These are phyloP conservation scores for Phyllostachys edulis DNA, from an alignment of 176 grass and related monocot genomes.

Conservation along the genomic window DNA sequence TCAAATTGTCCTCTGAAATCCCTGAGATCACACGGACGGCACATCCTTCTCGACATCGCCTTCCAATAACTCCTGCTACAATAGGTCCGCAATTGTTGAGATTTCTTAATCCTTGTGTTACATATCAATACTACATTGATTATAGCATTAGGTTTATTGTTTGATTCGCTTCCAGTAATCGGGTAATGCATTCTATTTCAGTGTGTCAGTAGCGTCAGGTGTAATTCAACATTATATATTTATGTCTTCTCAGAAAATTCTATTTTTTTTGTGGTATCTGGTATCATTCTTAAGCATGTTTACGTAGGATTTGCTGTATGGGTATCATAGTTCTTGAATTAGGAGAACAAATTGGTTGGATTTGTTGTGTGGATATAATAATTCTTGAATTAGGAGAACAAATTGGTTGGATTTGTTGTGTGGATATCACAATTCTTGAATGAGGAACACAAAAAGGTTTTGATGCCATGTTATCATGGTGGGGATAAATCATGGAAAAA, in stretches of 20 bases:
- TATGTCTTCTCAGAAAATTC: background rate
- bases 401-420: background rate
- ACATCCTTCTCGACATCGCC: background rate
- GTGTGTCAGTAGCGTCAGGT: background rate
- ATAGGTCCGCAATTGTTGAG: conserved; percentile 14
- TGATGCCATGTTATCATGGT: conserved; percentile 16
- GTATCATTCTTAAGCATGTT: background rate
- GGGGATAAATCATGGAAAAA: background rate
- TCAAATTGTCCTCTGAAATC: conserved; percentile 27
- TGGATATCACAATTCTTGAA: background rate
- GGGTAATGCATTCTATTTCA: background rate
- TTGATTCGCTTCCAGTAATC: background rate
- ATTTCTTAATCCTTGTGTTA: conserved; percentile 26
- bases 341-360: background rate
- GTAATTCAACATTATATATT: background rate
- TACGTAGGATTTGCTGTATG: background rate
- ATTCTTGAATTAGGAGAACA: background rate
- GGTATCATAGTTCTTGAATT: background rate
- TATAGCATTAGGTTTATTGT: background rate
- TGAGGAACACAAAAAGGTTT: background rate
- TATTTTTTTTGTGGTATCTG: background rate
- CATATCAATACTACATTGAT: conserved; percentile 13
- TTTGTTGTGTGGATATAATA: background rate
- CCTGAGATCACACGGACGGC: conserved; percentile 10
- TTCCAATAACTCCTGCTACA: conserved; percentile 17